Percentiles rank a stretch among this genome's conserved stretches.
These are phyloP conservation scores for Aspergillus tubingensis DNA, from an alignment of 2,329 filamentous ascomycete species.

Conservation along the genomic window DNA sequence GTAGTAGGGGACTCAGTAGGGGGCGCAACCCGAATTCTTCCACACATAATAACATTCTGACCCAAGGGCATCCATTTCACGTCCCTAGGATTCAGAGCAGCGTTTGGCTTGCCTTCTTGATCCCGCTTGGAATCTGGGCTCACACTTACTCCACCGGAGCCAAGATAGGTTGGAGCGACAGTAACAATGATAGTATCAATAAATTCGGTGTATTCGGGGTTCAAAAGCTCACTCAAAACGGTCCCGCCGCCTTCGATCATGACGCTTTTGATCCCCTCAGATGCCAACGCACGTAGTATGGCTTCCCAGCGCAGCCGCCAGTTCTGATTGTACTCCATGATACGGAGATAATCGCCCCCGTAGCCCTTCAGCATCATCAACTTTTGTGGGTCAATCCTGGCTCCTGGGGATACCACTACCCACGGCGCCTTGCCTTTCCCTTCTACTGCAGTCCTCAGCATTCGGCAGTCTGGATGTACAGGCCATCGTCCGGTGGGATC, in stretches of 20 bases:
- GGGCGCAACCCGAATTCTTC: conserved; percentile 50
- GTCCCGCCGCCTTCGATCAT: conserved; percentile 90
- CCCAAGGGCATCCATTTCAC: conserved; percentile 77
- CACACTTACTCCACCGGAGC: conserved; percentile 76
- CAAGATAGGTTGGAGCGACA: conserved; percentile 88
- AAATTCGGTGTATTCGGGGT: conserved; percentile 59
- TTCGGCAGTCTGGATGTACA: conserved; percentile 60
- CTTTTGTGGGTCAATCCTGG: conserved; percentile 50
- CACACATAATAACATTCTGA: conserved; percentile 80
- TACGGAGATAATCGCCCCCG: conserved; percentile 49
- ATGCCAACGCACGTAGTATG: conserved; percentile 60
- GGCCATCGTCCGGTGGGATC: conserved; percentile 78
- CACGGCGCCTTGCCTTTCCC: conserved; percentile 73
- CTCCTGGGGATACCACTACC: conserved; percentile 60
- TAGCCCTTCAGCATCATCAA: conserved; percentile 48
- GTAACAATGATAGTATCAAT: conserved; percentile 82
- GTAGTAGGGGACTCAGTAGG: conserved; percentile 3
- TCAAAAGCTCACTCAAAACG: conserved; percentile 81
- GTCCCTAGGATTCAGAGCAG: conserved; percentile 65
- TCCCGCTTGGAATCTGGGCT: conserved; percentile 64
- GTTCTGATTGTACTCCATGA: conserved; percentile 41
- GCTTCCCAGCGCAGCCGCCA: conserved; percentile 63
- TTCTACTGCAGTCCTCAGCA: conserved; percentile 64
- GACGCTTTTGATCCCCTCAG: conserved; percentile 69
- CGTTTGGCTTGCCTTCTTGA: conserved; percentile 53